Base-by-base conservation (phyloP, 129 eudicot genomes). In the Helianthus annuus region DNA sequence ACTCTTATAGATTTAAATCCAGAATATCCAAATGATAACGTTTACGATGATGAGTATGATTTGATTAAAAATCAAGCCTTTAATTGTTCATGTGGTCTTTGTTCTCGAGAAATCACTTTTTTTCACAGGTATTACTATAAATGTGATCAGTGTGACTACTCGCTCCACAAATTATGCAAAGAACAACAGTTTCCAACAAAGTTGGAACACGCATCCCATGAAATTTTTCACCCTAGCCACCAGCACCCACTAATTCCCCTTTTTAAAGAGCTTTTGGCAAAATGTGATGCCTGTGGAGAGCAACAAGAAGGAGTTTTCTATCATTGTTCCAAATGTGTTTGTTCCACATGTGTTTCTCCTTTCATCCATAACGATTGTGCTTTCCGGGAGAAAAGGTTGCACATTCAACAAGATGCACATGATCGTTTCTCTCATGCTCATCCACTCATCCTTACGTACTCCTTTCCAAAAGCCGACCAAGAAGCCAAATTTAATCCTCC, bases 281-380 rank as follows among this genome's bases (percentile, higher is more conserved):
- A 10, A 0, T 80, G 84, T 55, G 69, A 65, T 39, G 84, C 84
- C 27, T 75, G 77, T 45, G 60, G 48, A 1, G 36, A 34, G 1
- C 7, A 17, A 62, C 72, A 61, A 9, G 7, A 42, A 55, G 80
- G 75, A 19, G 15, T 22, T 3, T 80, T 73, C 2, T 75, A 74
- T 70, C 54, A 16, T 0, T 75, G 84, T 40, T n/a, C 53, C 42
- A 69, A 48, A 2, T 80, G 80, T 49, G 12, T 15, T 65, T 6
- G n/a, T n/a, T n/a, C 53, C 42, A 69, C 55, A 2, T 80, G 80
- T 49, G 12, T 15, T 65, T 6, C 29, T 15, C n/a, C 48, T 17
- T 55, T 39, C 11, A 68, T 74, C 4, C 68, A 74, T 17, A 61
- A 2, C 1, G 64, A 59, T 4, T 62, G 76, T 44, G 63, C 12